phyloP scores from a whole-genome alignment of 1,284 basidiomycete species.

The Sanghuangporus weigelae region DNA sequence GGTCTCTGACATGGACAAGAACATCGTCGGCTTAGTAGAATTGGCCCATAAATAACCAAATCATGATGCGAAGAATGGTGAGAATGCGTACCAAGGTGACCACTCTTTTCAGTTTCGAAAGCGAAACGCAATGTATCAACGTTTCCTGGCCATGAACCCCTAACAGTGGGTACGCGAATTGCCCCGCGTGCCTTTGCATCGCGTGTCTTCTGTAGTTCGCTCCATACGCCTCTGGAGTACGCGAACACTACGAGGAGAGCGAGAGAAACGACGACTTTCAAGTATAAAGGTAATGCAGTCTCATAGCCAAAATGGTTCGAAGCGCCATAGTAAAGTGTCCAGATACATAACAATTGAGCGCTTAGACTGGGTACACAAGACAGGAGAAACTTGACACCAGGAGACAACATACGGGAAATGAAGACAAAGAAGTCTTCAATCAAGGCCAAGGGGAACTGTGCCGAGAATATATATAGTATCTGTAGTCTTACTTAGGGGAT shows the following conservation, averaged over 20 bases:
- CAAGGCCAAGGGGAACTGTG: neutral
- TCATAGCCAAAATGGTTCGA: neutral
- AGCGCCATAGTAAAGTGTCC: neutral
- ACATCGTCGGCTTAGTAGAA: neutral
- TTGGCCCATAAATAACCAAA: neutral
- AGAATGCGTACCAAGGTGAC: conserved; percentile 23
- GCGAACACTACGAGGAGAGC: neutral
- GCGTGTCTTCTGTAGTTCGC: conserved; percentile 13
- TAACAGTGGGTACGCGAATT: conserved; percentile 11
- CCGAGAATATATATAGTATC: neutral
- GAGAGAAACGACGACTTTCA: neutral
- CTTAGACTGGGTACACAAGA: neutral
- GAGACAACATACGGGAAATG: neutral
- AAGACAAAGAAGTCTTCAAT: too few species aligned
- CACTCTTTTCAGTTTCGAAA: conserved; percentile 24
- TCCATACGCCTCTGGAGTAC: neutral
- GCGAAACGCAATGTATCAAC: conserved; percentile 22
- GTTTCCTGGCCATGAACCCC: conserved; percentile 12
- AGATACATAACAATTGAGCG: neutral
- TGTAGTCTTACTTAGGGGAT: neutral
- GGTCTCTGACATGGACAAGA: neutral
- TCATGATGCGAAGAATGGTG: conserved; percentile 22
- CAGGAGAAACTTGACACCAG: conserved; percentile 9
- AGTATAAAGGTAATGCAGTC: neutral
- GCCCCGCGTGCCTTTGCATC: conserved; percentile 31